Conservation (phyloP, 2,329 filamentous ascomycete species). For the Colletotrichum kahawae region DNA sequence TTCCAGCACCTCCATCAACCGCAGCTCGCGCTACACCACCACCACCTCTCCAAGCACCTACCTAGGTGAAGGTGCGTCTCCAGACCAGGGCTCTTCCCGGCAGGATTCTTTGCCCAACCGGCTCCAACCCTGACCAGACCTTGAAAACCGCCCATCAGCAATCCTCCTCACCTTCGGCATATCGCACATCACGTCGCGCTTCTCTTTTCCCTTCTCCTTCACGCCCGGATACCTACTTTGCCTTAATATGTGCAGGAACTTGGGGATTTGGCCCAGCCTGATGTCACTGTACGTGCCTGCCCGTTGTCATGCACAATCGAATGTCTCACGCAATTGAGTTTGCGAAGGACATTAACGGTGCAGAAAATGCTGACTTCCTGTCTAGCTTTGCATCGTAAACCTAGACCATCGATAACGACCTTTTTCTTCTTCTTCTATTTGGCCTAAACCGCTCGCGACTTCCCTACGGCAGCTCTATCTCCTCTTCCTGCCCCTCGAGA, state of each 20-base stretch:
- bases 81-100: conserved; percentile 17
- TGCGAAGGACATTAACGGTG: not conserved
- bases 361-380: not conserved
- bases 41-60: not conserved
- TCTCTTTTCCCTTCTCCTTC: not conserved
- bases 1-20: not conserved
- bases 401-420: not conserved
- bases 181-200: conserved; percentile 9
- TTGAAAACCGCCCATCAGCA: conserved; percentile 6
- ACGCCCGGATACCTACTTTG: not conserved
- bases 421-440: not conserved
- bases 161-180: conserved; percentile 13
- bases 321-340: conserved; percentile 1
- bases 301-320: not conserved
- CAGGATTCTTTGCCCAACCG: conserved; percentile 4
- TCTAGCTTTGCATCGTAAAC: conserved; percentile 17
- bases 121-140: conserved; percentile 15
- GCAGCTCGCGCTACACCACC: not conserved
- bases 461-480: not conserved
- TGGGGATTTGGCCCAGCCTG: not conserved
- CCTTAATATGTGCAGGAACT: conserved; percentile 7
- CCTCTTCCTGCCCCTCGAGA: not conserved
- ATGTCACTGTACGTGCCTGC: conserved; percentile 20
- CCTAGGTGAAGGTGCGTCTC: not conserved
- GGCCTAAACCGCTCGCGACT: not conserved